These are phyloP conservation scores for Halocafeteria seosinensis DNA, from an alignment of 108 stramenopile species.

Conservation along the genomic window DNA sequence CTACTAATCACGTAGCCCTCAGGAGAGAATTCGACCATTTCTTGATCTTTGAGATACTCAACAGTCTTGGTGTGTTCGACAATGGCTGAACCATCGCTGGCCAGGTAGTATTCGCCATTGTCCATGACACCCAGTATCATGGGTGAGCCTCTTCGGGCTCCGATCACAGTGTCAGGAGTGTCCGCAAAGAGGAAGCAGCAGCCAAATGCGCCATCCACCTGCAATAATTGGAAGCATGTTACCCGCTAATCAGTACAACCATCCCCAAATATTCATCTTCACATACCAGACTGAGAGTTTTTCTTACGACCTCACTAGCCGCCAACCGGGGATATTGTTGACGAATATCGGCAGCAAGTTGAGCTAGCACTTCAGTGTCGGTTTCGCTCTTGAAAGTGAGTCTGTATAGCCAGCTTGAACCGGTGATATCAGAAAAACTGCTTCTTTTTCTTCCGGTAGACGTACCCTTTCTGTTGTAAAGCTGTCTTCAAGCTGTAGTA, in stretches of 20 bases:
- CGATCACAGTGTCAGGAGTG: slow-evolving; percentile 70
- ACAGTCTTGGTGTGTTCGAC: slow-evolving; percentile 92
- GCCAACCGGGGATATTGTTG: slow-evolving; percentile 12
- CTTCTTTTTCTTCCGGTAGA: too few relatives aligned
- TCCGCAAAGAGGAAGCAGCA: slow-evolving; percentile 50
- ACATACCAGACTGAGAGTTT: slow-evolving; percentile 56
- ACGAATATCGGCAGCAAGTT: slow-evolving; percentile 64
- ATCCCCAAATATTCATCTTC: too few relatives aligned
- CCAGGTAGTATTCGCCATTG: slow-evolving; percentile 76
- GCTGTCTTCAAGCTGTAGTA: slow-evolving; percentile 64
- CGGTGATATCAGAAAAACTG: neutral
- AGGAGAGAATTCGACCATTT: neutral
- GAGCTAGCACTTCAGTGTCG: slow-evolving; percentile 95
- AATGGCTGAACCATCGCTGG: slow-evolving; percentile 90
- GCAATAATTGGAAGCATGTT: too few relatives aligned
- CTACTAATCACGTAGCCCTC: neutral
- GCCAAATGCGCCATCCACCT: slow-evolving; percentile 85
- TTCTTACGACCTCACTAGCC: slow-evolving; percentile 52
- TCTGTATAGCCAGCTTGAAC: slow-evolving; percentile 21
- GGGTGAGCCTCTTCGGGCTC: slow-evolving; percentile 90
- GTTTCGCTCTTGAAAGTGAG: slow-evolving; percentile 73
- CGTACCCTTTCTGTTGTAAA: slow-evolving; percentile 41
- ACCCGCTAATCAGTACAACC: too few relatives aligned
- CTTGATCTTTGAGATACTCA: slow-evolving; percentile 50
- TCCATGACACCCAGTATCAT: slow-evolving; percentile 80